phyloP scores from a whole-genome alignment of 176 grass and related monocot species.

The Oryza brachyantha region DNA sequence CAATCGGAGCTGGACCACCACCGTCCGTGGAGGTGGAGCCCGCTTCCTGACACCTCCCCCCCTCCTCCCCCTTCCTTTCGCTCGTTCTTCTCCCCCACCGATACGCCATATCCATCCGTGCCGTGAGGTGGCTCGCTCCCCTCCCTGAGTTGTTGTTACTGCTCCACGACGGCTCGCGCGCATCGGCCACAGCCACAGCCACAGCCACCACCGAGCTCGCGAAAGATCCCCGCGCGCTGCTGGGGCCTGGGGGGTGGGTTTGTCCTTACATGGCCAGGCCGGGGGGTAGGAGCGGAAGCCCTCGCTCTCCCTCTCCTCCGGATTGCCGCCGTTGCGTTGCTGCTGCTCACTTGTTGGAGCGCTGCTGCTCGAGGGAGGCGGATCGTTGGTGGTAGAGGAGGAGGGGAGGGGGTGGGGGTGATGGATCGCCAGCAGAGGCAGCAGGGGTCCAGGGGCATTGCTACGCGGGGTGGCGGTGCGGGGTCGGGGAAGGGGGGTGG shows the following conservation, averaged over 20 bases:
- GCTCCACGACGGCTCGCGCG: constrained; percentile 4
- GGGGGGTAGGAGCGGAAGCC: not conserved
- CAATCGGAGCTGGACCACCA: no score
- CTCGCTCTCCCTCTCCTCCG: not conserved
- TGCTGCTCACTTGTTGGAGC: no score
- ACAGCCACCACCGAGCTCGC: not conserved
- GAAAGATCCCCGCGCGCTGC: not conserved
- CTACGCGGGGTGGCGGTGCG: not conserved
- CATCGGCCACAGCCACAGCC: not conserved
- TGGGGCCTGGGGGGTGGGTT: no score
- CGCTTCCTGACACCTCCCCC: no score
- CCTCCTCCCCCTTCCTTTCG: not conserved
- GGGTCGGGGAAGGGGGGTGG: constrained; percentile 12
- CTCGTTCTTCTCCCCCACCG: not conserved
- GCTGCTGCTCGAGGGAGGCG: not conserved
- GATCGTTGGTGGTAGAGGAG: constrained; percentile 2
- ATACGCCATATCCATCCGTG: not conserved
- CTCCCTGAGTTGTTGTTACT: not conserved
- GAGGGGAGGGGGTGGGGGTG: not conserved
- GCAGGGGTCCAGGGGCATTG: constrained; percentile 2
- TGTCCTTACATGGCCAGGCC: not conserved
- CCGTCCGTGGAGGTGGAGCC: no score
- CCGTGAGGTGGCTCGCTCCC: no score
- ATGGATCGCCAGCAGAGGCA: constrained; percentile 42
- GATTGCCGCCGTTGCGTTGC: not conserved